A percentile compares a stretch with the other conserved stretches of the same genome.
Evolutionary conservation across 139 green algal species (phyloP).

Genomic region (Auxenochlorella pyrenoidosa): DNA sequence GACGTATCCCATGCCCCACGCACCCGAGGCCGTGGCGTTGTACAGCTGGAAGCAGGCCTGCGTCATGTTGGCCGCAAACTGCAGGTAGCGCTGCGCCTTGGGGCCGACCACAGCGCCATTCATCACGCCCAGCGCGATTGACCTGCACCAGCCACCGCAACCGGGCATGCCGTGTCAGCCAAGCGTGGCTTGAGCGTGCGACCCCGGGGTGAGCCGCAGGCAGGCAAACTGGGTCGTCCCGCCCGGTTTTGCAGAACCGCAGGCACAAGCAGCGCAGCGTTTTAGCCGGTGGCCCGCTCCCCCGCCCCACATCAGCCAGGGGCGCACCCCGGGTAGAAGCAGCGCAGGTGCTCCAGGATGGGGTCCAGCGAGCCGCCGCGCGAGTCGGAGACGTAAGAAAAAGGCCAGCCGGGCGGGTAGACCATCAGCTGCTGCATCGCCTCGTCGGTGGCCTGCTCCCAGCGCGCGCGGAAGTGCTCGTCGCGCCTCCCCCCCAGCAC

Average conservation of each 20-base stretch:
- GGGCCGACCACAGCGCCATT: conserved; percentile 33
- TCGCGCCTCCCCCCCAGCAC: conserved; percentile 9
- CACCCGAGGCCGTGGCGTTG: conserved; percentile 32
- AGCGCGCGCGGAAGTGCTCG: conserved; percentile 48
- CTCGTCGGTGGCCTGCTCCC: conserved; percentile 54
- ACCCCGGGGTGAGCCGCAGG: background rate
- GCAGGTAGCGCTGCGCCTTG: conserved; percentile 54
- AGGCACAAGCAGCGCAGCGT: no score
- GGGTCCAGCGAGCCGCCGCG: conserved; percentile 34
- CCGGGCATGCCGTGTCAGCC: no score
- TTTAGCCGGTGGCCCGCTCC: no score
- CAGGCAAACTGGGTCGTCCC: background rate
- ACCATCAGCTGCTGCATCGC: conserved; percentile 32
- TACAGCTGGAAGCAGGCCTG: conserved; percentile 65
- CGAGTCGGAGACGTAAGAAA: conserved; percentile 5
- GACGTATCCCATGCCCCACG: background rate
- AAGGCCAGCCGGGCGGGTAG: background rate
- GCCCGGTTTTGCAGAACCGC: no score
- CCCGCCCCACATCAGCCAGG: no score
- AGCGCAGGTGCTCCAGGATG: conserved; percentile 70
- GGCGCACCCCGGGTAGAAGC: conserved; percentile 64
- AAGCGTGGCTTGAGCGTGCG: no score
- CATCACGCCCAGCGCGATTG: conserved; percentile 66
- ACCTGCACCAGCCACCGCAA: background rate
- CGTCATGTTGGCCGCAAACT: conserved; percentile 58